phyloP scores from a whole-genome alignment of 2,329 filamentous ascomycete species.

The Pezicula rhizophila region DNA sequence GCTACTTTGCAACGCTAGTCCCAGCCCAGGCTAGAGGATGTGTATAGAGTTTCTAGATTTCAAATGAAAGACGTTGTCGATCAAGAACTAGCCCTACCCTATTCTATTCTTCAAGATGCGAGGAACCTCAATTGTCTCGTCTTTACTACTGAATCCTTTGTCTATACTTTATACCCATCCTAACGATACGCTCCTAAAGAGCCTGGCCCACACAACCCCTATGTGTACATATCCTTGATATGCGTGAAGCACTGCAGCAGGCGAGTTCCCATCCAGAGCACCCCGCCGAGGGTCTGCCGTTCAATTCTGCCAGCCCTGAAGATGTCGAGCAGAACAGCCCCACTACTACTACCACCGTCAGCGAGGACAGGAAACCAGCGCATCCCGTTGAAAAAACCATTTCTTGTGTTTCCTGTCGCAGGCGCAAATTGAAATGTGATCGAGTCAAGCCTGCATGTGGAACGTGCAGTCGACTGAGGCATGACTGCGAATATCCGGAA shows the following conservation, averaged over 20 bases:
- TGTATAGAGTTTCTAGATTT: too few species aligned
- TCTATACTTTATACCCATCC: too few species aligned
- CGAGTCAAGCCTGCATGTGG: constrained; percentile 54
- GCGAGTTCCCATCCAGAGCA: too few species aligned
- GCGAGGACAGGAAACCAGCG: background rate
- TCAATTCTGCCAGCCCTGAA: background rate
- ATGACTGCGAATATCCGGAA: constrained; percentile 61
- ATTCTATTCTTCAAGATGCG: too few species aligned
- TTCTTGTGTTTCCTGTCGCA: constrained; percentile 80
- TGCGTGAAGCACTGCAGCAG: background rate
- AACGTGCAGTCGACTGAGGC: constrained; percentile 53
- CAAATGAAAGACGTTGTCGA: too few species aligned
- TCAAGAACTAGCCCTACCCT: too few species aligned
- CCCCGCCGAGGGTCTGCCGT: background rate
- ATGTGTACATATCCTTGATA: background rate
- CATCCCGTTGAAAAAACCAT: background rate
- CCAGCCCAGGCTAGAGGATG: too few species aligned
- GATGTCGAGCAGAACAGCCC: background rate
- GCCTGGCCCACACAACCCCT: too few species aligned
- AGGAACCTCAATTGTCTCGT: too few species aligned
- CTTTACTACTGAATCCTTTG: too few species aligned
- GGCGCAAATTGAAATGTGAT: constrained; percentile 72
- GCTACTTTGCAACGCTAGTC: too few species aligned
- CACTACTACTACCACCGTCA: background rate
- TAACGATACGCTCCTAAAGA: too few species aligned